Evolutionary conservation across 768 basidiomycete genomes (phyloP).

Genomic region (Stropharia rugosoannulata): DNA sequence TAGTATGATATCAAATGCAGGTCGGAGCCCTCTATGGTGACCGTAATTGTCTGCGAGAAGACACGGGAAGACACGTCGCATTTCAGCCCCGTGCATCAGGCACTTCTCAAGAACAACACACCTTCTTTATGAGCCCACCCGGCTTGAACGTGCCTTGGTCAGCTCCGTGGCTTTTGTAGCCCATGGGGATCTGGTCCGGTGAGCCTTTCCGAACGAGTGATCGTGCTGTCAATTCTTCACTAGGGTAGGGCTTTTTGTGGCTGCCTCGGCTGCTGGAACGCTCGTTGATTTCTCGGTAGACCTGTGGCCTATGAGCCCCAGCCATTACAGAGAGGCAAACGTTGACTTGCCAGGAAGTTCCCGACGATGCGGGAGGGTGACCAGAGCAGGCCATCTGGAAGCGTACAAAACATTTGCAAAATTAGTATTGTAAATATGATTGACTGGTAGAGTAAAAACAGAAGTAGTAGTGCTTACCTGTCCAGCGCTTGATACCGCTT

Average conservation of each 20-base stretch:
- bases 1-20: conserved; percentile 87
- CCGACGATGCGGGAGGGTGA: conserved; percentile 82
- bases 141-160: conserved; percentile 65
- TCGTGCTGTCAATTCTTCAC: conserved; percentile 44
- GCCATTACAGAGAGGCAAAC: background rate
- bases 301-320: conserved; percentile 36
- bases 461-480: conserved; percentile 40
- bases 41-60: conserved; percentile 73
- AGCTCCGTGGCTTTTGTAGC: conserved; percentile 28
- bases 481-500: conserved; percentile 88
- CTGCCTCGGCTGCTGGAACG: conserved; percentile 55
- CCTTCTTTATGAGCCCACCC: conserved; percentile 84
- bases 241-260: conserved; percentile 49
- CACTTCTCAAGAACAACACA: conserved; percentile 15
- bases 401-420: background rate
- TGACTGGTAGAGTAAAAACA: conserved; percentile 6
- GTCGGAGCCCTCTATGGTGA: conserved; percentile 75
- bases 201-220: conserved; percentile 37
- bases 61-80: too few relatives aligned
- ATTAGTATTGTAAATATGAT: conserved; percentile 16
- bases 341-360: conserved; percentile 69
- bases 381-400: conserved; percentile 65
- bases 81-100: too few relatives aligned
- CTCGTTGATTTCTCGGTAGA: conserved; percentile 81
- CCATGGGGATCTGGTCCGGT: conserved; percentile 37